Evolutionary conservation across 495 filamentous ascomycete genomes (phyloP), one percentile per base, ranked within the genome.

Genomic region (Delitschia confertaspora): DNA sequence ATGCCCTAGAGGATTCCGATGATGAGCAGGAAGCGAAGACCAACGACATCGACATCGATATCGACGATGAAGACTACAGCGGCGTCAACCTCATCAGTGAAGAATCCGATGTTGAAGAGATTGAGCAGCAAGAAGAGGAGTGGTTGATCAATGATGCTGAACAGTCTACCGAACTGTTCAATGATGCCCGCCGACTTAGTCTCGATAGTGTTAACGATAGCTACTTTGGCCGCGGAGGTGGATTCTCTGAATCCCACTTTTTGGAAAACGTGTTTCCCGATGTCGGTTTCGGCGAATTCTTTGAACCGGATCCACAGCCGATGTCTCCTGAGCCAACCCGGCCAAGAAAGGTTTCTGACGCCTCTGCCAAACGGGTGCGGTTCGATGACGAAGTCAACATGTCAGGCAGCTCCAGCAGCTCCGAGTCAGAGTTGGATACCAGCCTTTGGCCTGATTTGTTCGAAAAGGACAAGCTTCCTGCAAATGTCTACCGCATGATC

Each of bases 71-170:
- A 41, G 73, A 71, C 33, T 82, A 83, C 57, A 79, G 78, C 10
- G 83, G 70, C 13, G 78, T 89, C 24, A 80, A 88, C 51, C 75
- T 83, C 26, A 81, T 93, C 46, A 81, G 74, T 42, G 84, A 88
- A 37, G 81, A 85, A 60, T 82, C 86, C 51, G 72, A 78, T 56
- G 75, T 77, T 63, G 66, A 74, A 53, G 83, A 89, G 70, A 26
- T 77, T 63, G 66, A 75, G 52, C 83, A 91, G 70, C 17, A 51
- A 29, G 30, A 53, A 36, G 55, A 57, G n/a, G 83, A 85, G 64
- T 71, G 78, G 51, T 83, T 87, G 37, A 69, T 85, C 22, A 38
- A 33, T 35, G 68, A 75, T 0, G 73, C 73, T 1, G 70, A 74
- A 49, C 66, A 70, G 38, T 33, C 17, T 13, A 19, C 51, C 37